Base-by-base conservation (phyloP, 805 yeast genomes). In the Candida jianshihensis region DNA sequence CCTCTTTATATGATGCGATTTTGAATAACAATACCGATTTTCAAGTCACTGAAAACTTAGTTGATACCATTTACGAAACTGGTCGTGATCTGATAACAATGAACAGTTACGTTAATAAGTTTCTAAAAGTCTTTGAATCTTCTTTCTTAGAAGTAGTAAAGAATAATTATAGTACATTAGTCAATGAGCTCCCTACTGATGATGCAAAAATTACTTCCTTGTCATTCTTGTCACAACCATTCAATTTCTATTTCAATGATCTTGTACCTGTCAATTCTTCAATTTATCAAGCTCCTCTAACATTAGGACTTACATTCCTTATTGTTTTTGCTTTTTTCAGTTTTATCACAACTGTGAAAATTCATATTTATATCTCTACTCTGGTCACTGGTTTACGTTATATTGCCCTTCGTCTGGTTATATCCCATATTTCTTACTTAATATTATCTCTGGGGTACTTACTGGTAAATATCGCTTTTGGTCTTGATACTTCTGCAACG, bases 301-400 rank as follows among this genome's bases (percentile, higher is more conserved):
- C 78, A 50, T 72, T 81, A 35, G 89, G 89, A 15, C 66, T 81
- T 40, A 73, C 81, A 49, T 81, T 75, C 49, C 59, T 79, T 48
- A 68, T 81, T 43, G 78, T 81, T 45, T 54, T 81, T 41, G 73
- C 88, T 6, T 79, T 82, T 53, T 78, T 67, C 82, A 75, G 48
- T 71, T 78, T 48, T 72, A 56, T 36, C 74, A 80, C 63, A 78
- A 53, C 6, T 4, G 42, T 48, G 21, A 27, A 43, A 20, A 31
- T 31, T 19, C 33, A 31, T n/a, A 31, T 31, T 9, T 31, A 21
- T 13, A 21, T 31, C 4, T 20, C 33, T 14, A 21, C 33, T 5
- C 11, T 21, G 9, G 33, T 31, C 26, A 31, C 26, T 15, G 33
- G 33, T 19, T 15, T 31, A 10, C 21, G 15, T n/a, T 31, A 21